Base-by-base conservation (phyloP, 495 filamentous ascomycete genomes). In the Penicillium paradoxum region DNA sequence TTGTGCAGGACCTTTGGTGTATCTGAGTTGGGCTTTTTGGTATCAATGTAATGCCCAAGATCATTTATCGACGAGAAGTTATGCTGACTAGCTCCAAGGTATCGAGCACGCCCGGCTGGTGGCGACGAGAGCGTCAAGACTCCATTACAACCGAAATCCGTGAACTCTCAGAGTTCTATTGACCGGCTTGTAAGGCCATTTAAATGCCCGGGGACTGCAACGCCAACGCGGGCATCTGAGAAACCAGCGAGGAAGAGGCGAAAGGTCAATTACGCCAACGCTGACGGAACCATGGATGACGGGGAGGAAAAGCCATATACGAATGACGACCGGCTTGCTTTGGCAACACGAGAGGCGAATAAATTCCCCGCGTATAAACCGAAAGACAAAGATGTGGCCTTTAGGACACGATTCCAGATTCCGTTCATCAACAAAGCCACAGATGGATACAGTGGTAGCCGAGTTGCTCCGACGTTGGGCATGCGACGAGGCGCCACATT, bases 321-420 rank as follows among this genome's bases (percentile, higher is more conserved):
- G 39, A 95, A 93, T 59, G 90, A 91, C 41, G 91, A 96, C 53
- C 81, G 91, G 34, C 75, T 93, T 6, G 89, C 90, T 19, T 75
- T 97, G 38, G 89, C 87, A 30, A 95, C 90, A 46, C 79, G 91
- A 64, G 91, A 96, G 64, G 85, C 81, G 46, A 97, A 97, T 67
- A 83, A 82, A 52, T 99, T 91, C 41, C 91, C 91, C 2, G 85
- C 95, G 0, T 99, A 93, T 70, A 86, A 89, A 60, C 77, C 83
- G 17, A 96, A 93, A 62, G 90, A 97, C 63, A 97, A 95, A 63
- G 86, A 87, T 1, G 75, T 78, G 6, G 80, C 86, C 0, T 96
- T 97, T 56, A 81, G 84, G 19, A 82, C 88, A 53, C 80, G 82
- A n/a, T 99, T 99, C 57, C 76, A 82, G 0, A 82, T 99, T 0